Conservation (phyloP, 2,329 filamentous ascomycete genomes). For the Cyphellophora attinorum region DNA sequence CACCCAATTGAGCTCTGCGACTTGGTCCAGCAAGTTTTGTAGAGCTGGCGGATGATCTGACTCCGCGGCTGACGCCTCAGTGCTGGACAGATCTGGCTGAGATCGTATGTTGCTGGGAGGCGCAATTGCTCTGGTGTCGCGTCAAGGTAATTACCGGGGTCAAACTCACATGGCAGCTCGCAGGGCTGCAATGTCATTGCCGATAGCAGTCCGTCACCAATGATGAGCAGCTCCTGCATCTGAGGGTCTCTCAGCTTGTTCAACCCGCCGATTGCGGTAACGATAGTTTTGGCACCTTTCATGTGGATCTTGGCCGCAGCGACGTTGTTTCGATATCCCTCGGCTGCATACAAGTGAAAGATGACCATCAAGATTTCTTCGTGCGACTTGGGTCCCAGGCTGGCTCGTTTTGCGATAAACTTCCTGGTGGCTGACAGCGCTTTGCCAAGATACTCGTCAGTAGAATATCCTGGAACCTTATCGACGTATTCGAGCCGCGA, state of each 20-base stretch:
- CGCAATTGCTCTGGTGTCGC: constrained; percentile 10
- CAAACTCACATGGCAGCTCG: constrained; percentile 15
- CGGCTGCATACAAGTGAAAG: constrained; percentile 16
- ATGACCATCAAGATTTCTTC: constrained; percentile 10
- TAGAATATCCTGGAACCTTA: constrained; percentile 9
- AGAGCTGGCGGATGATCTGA: constrained; percentile 6
- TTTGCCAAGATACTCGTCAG: constrained; percentile 14
- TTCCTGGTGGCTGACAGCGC: constrained; percentile 11
- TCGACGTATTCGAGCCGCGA: constrained; percentile 15
- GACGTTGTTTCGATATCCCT: constrained; percentile 15
- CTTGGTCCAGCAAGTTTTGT: constrained; percentile 3
- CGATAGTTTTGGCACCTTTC: constrained; percentile 12
- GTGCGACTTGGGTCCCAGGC: not conserved
- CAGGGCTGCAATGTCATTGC: constrained; percentile 13
- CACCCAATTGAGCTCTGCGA: constrained; percentile 11
- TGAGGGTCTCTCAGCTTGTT: constrained; percentile 11
- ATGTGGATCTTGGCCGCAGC: constrained; percentile 15
- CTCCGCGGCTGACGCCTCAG: constrained; percentile 3
- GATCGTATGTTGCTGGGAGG: constrained; percentile 10
- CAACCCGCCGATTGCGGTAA: constrained; percentile 13
- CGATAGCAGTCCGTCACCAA: constrained; percentile 14
- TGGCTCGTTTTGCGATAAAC: constrained; percentile 3
- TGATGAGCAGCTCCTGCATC: constrained; percentile 14
- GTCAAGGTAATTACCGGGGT: constrained; percentile 12
- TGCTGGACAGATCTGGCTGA: constrained; percentile 7